Evolutionary conservation across 2,329 filamentous ascomycete species (phyloP).

Genomic region (Pezizomycotina sp.): DNA sequence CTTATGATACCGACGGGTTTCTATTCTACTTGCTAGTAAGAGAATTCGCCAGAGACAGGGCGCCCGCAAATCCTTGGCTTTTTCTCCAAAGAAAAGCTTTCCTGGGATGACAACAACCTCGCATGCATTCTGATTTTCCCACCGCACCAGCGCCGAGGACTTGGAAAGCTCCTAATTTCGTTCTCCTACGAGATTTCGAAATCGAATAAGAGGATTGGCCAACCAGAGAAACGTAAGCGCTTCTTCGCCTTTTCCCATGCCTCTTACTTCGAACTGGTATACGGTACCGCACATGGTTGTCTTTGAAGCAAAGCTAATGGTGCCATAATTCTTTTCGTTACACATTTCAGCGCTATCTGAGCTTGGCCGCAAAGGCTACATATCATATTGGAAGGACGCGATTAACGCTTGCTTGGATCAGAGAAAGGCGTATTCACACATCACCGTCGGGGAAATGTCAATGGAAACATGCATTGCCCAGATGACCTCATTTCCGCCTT

Average conservation of each 20-base stretch:
- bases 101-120: slow-evolving; percentile 95
- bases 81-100: slow-evolving; percentile 97
- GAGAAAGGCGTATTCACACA: no score
- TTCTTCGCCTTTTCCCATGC: not conserved
- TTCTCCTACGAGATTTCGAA: slow-evolving; percentile 83
- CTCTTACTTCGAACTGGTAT: not conserved
- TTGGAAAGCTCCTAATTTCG: slow-evolving; percentile 79
- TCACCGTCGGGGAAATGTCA: not conserved
- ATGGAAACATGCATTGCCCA: no score
- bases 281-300: not conserved
- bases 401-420: slow-evolving; percentile 32
- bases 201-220: slow-evolving; percentile 67
- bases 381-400: slow-evolving; percentile 27
- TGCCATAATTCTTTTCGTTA: not conserved
- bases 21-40: slow-evolving; percentile 86
- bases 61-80: slow-evolving; percentile 43
- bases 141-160: slow-evolving; percentile 79
- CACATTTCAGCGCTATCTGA: slow-evolving; percentile 24
- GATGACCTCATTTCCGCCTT: not conserved
- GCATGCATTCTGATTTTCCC: slow-evolving; percentile 94
- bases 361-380: slow-evolving; percentile 22
- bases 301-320: not conserved
- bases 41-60: slow-evolving; percentile 33
- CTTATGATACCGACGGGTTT: slow-evolving; percentile 89
- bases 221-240: slow-evolving; percentile 59